Evolutionary conservation across 495 filamentous ascomycete genomes (phyloP).

Genomic region (Neurospora intermedia): DNA sequence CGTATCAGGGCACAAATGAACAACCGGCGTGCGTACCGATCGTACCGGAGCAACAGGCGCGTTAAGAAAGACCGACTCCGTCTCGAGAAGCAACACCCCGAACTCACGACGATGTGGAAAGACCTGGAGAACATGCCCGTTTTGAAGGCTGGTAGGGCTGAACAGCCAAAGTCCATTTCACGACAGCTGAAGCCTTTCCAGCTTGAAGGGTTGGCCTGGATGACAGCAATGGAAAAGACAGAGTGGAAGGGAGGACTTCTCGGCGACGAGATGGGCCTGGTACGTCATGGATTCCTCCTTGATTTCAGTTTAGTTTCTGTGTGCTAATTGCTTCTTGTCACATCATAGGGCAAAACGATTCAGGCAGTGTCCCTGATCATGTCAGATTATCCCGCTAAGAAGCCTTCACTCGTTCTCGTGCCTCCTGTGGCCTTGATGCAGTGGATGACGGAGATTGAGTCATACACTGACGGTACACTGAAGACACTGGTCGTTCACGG

Average conservation of each 20-base stretch:
- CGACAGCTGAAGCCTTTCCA: conserved; percentile 85
- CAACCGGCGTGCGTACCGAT: conserved; percentile 19
- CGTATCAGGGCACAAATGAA: conserved; percentile 6
- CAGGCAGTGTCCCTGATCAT: conserved; percentile 95
- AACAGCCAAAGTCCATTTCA: conserved; percentile 69
- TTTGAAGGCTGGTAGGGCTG: conserved; percentile 52
- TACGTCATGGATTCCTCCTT: neutral
- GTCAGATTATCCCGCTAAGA: conserved; percentile 80
- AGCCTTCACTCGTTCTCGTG: conserved; percentile 79
- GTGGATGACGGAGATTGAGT: conserved; percentile 87
- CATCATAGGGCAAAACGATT: conserved; percentile 70
- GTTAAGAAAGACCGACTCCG: conserved; percentile 12
- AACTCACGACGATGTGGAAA: conserved; percentile 72
- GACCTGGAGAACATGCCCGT: conserved; percentile 55
- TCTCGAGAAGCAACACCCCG: conserved; percentile 68
- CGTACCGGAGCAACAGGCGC: conserved; percentile 14
- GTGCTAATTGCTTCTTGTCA: neutral
- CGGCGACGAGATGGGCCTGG: conserved; percentile 93
- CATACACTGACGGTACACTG: conserved; percentile 80
- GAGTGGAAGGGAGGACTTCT: conserved; percentile 80
- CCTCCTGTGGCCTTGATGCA: conserved; percentile 96
- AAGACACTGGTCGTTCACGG: conserved; percentile 86
- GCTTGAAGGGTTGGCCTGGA: conserved; percentile 87
- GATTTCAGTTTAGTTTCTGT: neutral
- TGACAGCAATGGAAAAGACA: conserved; percentile 77